These are phyloP conservation scores for Phoenix roebelenii DNA, from an alignment of 176 grass and related monocot genomes.

Conservation along the genomic window DNA sequence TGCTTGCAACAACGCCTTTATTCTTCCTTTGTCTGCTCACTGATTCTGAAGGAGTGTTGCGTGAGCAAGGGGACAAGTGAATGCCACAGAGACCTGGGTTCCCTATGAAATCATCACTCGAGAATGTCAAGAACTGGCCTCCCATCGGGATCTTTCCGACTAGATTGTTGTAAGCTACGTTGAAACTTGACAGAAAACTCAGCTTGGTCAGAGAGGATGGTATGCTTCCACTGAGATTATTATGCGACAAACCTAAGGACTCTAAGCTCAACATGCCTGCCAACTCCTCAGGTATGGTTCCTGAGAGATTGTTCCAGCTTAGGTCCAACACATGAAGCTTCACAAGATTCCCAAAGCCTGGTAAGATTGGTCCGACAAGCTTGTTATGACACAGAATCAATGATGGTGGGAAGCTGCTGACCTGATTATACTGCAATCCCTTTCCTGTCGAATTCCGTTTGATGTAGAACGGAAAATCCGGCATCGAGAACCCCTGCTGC, in stretches of 20 bases:
- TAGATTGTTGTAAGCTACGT: slow-evolving; percentile 68
- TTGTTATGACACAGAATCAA: slow-evolving; percentile 54
- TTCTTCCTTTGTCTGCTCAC: slow-evolving; percentile 16
- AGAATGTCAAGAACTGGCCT: slow-evolving; percentile 75
- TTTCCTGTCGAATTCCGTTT: slow-evolving; percentile 61
- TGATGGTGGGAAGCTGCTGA: slow-evolving; percentile 72
- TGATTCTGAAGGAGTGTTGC: not conserved
- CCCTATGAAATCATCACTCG: slow-evolving; percentile 46
- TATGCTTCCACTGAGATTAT: slow-evolving; percentile 74
- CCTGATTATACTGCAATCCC: slow-evolving; percentile 79
- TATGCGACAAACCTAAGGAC: slow-evolving; percentile 52
- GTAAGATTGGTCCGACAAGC: slow-evolving; percentile 39
- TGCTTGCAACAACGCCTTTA: slow-evolving; percentile 21
- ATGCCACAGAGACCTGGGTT: slow-evolving; percentile 54
- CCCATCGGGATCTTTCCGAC: slow-evolving; percentile 51
- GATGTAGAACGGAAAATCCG: slow-evolving; percentile 55
- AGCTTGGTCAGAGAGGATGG: slow-evolving; percentile 53
- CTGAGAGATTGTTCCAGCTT: slow-evolving; percentile 65
- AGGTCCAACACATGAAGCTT: slow-evolving; percentile 55
- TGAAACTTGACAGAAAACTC: slow-evolving; percentile 78
- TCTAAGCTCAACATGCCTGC: slow-evolving; percentile 75
- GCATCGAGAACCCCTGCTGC: slow-evolving; percentile 17
- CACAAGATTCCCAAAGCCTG: slow-evolving; percentile 51
- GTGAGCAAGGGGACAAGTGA: slow-evolving; percentile 17
- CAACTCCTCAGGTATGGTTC: slow-evolving; percentile 54